Conservation (phyloP, 2,329 filamentous ascomycete species). For the Gnomoniopsis smithogilvyi region DNA sequence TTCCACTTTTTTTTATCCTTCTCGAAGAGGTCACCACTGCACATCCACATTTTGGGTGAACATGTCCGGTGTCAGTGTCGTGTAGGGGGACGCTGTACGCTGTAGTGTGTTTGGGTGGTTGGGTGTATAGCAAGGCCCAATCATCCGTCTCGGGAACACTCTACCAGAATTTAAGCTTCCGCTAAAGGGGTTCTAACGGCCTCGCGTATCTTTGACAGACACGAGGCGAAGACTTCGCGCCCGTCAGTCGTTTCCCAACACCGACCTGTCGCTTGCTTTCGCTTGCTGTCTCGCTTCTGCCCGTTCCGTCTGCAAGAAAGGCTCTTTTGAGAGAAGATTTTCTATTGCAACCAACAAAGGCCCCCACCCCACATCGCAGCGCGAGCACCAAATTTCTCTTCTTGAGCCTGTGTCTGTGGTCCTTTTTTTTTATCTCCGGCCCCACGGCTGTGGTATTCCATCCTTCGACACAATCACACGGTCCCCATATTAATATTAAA, state of each 20-base stretch:
- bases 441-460: too few species aligned
- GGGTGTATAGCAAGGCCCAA: not conserved
- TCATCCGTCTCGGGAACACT: not conserved
- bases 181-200: constrained; percentile 14
- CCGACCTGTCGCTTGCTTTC: constrained; percentile 4
- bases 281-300: constrained; percentile 11
- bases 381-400: too few species aligned
- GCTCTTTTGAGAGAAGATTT: not conserved
- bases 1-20: too few species aligned
- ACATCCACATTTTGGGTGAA: too few species aligned
- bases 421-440: too few species aligned
- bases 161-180: constrained; percentile 13
- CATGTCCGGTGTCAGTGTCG: too few species aligned
- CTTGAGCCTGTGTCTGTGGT: too few species aligned
- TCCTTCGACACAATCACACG: too few species aligned
- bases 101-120: too few species aligned
- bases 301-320: not conserved
- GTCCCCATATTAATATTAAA: too few species aligned
- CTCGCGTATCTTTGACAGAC: constrained; percentile 17
- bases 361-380: constrained; percentile 1
- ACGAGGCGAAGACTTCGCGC: constrained; percentile 8
- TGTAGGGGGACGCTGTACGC: too few species aligned
- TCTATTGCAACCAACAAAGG: not conserved
- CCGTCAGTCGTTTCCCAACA: constrained; percentile 1
- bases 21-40: too few species aligned